phyloP scores from a whole-genome alignment of 345 rosid genomes.

The Cardamine resedifolia region DNA sequence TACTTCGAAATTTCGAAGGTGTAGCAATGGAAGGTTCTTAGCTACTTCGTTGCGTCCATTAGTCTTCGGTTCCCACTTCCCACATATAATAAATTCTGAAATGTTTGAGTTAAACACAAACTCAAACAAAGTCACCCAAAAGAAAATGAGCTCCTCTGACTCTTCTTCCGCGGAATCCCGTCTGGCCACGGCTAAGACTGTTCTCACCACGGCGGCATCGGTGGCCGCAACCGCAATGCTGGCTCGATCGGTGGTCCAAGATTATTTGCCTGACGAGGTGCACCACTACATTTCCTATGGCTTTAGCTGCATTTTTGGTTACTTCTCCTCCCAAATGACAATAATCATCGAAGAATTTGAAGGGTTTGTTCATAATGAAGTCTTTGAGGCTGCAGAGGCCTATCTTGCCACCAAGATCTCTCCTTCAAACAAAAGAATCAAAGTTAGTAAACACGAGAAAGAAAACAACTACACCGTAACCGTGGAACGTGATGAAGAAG shows the following conservation, averaged over 20 bases:
- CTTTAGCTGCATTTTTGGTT: slow-evolving; percentile 35
- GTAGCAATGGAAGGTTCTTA: slow-evolving; percentile 19
- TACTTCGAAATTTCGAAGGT: no score
- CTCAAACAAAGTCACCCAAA: slow-evolving; percentile 9
- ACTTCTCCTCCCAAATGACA: slow-evolving; percentile 49
- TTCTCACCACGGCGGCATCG: slow-evolving; percentile 55
- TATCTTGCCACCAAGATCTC: slow-evolving; percentile 44
- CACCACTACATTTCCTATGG: slow-evolving; percentile 33
- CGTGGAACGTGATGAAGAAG: slow-evolving; percentile 53
- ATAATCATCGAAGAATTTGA: slow-evolving; percentile 48
- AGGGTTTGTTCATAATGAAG: slow-evolving; percentile 45
- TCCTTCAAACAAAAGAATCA: slow-evolving; percentile 41
- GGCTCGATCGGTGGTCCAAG: slow-evolving; percentile 45
- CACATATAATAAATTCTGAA: not conserved
- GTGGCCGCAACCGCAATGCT: slow-evolving; percentile 55
- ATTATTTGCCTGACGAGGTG: slow-evolving; percentile 46
- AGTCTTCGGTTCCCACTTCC: not conserved
- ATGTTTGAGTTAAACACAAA: not conserved
- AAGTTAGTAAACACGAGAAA: slow-evolving; percentile 54
- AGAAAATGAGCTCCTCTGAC: slow-evolving; percentile 12
- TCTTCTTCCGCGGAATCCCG: slow-evolving; percentile 33
- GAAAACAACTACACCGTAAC: slow-evolving; percentile 47
- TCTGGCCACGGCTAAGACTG: slow-evolving; percentile 43
- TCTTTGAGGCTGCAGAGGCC: slow-evolving; percentile 46
- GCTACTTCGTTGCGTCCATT: slow-evolving; percentile 27